Base-by-base conservation (phyloP, 176 grass and related monocot species). In the Elymus sibiricus region DNA sequence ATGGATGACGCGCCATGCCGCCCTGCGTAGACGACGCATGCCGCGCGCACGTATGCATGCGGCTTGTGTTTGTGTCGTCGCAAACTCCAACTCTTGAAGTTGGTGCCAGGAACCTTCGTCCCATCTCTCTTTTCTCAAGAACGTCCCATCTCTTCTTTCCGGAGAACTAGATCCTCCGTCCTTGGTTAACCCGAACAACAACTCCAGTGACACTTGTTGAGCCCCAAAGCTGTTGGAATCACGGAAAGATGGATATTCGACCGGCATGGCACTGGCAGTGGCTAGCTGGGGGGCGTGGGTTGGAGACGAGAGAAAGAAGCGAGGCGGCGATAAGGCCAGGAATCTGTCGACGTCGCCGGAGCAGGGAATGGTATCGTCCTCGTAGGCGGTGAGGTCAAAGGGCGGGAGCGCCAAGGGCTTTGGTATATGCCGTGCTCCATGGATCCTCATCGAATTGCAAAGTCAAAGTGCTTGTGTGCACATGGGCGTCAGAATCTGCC, bases 281-380 rank as follows among this genome's bases (percentile, higher is more conserved):
- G 79, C 79, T 60, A 76, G 74, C 74, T 55, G 74, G 77, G 62
- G 49, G 75, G 17, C 56, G 21, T 13, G 79, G 34, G 82, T 27
- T 32, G 82, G 79, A 38, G 62, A 9, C 14, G 55, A 10, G 31
- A 24, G 62, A 86, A 82, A 80, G 82, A 74, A 66, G 82, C 26
- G 82, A 75, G 76, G 77, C 11, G 47, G 15, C 32, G 74, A 87
- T 87, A 83, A 83, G 80, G 80, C 25, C 34, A 28, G n/a, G 83
- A 3, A 58, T 58, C 55, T 16, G 35, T 85, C 77, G 35, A 76
- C 86, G 43, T 88, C 86, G 53, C 29, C 7, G 77, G 35, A 32
- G 29, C 71, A 24, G 79, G 75, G 67, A 84, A 87, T 87, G 60
- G 81, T 49, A 87, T 90, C 88, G 28, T 85, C 73, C 44, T 77